Conservation (phyloP, 2,329 filamentous ascomycete species). For the Bipolaris oryzae region DNA sequence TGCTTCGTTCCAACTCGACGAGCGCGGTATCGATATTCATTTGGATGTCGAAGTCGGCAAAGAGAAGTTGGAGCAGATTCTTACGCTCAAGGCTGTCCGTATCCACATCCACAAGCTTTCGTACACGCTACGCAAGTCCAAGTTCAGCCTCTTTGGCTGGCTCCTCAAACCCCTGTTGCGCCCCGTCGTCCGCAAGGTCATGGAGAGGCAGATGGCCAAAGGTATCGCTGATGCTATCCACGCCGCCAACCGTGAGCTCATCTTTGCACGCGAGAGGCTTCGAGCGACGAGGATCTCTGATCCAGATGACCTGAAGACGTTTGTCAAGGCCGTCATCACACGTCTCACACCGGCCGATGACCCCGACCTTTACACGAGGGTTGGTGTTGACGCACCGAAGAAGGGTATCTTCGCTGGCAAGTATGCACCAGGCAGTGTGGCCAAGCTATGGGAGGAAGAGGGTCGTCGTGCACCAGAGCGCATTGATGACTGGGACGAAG, state of each 20-base stretch:
- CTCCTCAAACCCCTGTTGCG: conserved; percentile 82
- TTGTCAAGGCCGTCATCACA: conserved; percentile 80
- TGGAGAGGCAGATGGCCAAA: conserved; percentile 78
- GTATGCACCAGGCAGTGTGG: conserved; percentile 87
- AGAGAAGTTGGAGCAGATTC: conserved; percentile 78
- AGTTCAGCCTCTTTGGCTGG: conserved; percentile 79
- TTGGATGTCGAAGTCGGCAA: conserved; percentile 83
- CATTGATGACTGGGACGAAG: conserved; percentile 73
- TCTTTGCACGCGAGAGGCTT: conserved; percentile 85
- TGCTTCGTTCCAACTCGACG: conserved; percentile 82
- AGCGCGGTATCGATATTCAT: conserved; percentile 83
- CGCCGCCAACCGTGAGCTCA: conserved; percentile 79
- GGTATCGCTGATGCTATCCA: conserved; percentile 73
- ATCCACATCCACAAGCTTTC: conserved; percentile 87
- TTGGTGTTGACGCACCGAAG: conserved; percentile 69
- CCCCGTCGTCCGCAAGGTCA: conserved; percentile 76
- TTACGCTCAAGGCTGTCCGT: conserved; percentile 75
- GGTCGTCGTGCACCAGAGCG: conserved; percentile 71
- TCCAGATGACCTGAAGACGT: conserved; percentile 79
- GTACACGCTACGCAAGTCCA: conserved; percentile 76
- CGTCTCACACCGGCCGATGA: conserved; percentile 74
- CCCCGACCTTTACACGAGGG: conserved; percentile 74
- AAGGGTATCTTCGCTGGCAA: conserved; percentile 77
- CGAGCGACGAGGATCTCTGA: conserved; percentile 83
- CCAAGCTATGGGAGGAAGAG: conserved; percentile 88